Conservation (phyloP, 257 asterid species). For the Parsonsia alboflavescens region DNA sequence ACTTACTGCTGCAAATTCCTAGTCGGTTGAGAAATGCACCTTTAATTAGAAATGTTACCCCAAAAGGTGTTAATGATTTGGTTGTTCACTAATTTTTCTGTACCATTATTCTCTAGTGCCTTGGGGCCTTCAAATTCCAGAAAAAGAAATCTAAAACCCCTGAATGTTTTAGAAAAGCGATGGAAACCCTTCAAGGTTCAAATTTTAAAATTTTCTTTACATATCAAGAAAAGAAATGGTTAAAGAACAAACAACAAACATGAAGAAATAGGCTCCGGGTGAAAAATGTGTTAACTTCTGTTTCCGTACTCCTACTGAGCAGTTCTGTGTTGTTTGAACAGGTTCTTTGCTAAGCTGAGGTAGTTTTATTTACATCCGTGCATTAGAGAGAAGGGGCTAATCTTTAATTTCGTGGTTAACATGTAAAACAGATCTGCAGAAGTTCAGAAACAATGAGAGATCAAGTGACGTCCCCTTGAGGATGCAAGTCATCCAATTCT, state of each 20-base stretch:
- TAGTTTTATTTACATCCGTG: background rate
- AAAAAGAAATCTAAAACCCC: background rate
- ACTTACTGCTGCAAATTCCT: background rate
- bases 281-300: background rate
- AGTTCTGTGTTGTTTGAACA: background rate
- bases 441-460: background rate
- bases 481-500: too few species aligned
- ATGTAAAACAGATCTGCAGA: background rate
- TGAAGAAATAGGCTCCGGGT: background rate
- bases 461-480: background rate
- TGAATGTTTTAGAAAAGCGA: background rate
- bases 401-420: background rate
- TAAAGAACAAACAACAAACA: background rate
- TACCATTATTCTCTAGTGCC: background rate
- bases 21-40: background rate
- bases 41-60: background rate
- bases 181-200: background rate
- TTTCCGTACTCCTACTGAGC: background rate
- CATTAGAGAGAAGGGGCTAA: background rate
- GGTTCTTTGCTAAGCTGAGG: background rate
- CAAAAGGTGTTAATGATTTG: background rate
- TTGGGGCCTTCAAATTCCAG: background rate
- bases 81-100: background rate
- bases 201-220: background rate
- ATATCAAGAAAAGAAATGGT: background rate